A percentile compares a stretch with the other conserved stretches of the same genome.
These are phyloP conservation scores for Silene conica DNA, from an alignment of 148 eudicot genomes.

Conservation along the genomic window DNA sequence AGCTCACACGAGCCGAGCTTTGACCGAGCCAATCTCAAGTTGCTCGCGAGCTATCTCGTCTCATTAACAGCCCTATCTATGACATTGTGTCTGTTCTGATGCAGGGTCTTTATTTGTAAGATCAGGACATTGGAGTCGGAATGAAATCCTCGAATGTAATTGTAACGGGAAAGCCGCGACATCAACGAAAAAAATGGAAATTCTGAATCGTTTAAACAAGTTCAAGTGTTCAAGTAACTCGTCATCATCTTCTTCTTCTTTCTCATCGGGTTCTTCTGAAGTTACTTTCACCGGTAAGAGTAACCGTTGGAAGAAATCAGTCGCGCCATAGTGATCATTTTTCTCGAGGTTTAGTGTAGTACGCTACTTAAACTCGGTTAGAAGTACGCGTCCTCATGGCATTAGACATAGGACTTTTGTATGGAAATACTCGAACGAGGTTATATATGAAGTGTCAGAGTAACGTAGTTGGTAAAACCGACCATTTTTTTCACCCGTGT, in stretches of 20 bases:
- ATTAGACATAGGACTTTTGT: no score
- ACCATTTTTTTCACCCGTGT: no score
- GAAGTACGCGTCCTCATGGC: neutral
- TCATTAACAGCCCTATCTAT: no score
- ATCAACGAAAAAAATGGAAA: slow-evolving; percentile 1
- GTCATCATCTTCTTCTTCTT: slow-evolving; percentile 21
- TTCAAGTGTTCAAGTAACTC: slow-evolving; percentile 20
- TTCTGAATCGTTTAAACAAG: slow-evolving; percentile 17
- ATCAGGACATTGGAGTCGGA: slow-evolving; percentile 33
- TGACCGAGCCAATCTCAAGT: no score
- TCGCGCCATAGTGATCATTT: slow-evolving; percentile 17
- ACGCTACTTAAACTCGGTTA: neutral
- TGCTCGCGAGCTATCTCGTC: no score
- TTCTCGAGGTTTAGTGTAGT: no score
- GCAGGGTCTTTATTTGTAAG: slow-evolving; percentile 48
- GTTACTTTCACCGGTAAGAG: neutral
- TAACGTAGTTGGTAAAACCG: no score
- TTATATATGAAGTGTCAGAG: no score
- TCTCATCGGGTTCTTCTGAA: slow-evolving; percentile 13
- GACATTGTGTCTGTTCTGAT: neutral
- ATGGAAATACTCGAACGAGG: no score
- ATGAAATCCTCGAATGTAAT: slow-evolving; percentile 22
- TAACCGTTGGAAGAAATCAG: slow-evolving; percentile 17
- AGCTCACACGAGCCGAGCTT: no score
- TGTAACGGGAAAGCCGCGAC: slow-evolving; percentile 12